phyloP scores from a whole-genome alignment of 1,284 basidiomycete species.

The Amylostereum chailletii region DNA sequence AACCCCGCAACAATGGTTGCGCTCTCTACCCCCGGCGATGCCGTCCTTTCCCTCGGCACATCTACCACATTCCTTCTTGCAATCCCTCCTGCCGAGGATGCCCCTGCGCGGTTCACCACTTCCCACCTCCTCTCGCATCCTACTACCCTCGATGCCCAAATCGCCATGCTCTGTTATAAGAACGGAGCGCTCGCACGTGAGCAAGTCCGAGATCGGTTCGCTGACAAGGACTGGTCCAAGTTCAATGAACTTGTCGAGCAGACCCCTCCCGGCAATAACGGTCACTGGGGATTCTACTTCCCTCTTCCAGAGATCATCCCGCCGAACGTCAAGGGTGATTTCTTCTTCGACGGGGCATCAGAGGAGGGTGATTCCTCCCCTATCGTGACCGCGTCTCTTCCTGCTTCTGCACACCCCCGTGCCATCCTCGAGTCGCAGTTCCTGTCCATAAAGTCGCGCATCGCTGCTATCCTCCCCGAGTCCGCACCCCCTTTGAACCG shows the following conservation, averaged over 20 bases:
- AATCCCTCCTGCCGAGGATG: conserved; percentile 47
- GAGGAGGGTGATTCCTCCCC: not conserved
- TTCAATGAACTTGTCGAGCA: conserved; percentile 66
- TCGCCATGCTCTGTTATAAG: conserved; percentile 80
- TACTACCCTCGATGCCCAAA: conserved; percentile 47
- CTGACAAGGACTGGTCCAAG: conserved; percentile 52
- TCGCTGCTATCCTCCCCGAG: conserved; percentile 57
- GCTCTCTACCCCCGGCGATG: conserved; percentile 76
- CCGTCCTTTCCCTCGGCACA: conserved; percentile 85
- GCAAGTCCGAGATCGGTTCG: conserved; percentile 67
- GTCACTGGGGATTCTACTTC: conserved; percentile 64
- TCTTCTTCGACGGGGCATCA: conserved; percentile 36
- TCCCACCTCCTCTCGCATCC: conserved; percentile 71
- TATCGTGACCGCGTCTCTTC: conserved; percentile 12
- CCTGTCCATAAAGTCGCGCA: conserved; percentile 67
- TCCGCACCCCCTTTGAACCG: conserved; percentile 51
- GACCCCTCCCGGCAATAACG: conserved; percentile 52
- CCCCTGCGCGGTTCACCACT: conserved; percentile 64
- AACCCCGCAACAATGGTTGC: conserved; percentile 85
- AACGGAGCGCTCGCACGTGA: conserved; percentile 81
- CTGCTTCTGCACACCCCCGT: conserved; percentile 52
- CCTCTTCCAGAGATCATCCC: conserved; percentile 82
- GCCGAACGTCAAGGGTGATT: conserved; percentile 59
- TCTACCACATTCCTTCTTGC: conserved; percentile 85
- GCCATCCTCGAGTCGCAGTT: conserved; percentile 85